Evolutionary conservation across 441 rosid genomes (phyloP).

Genomic region (Erodium chrysanthum): DNA sequence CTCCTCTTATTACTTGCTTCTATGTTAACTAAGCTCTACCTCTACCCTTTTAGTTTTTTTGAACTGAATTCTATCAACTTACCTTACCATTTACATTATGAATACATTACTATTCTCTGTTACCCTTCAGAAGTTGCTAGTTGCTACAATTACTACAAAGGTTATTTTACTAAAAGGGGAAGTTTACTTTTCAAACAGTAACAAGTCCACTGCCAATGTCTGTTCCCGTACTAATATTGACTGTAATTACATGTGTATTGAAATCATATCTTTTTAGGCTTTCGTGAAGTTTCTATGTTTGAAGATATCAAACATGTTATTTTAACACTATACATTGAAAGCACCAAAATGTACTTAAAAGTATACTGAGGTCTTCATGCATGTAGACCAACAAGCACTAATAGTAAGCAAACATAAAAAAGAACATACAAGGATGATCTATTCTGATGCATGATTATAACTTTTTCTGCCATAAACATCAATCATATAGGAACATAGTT

Average conservation of each 20-base stretch:
- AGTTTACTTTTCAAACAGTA: not conserved
- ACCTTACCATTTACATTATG: not conserved
- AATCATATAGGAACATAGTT: not conserved
- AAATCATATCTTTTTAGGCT: not conserved
- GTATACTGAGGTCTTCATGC: not conserved
- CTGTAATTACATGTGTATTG: not conserved
- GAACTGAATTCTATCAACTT: not conserved
- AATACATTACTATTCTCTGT: not conserved
- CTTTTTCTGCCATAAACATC: not conserved
- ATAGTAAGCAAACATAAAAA: not conserved
- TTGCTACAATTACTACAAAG: not conserved
- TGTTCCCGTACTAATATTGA: too few relatives aligned
- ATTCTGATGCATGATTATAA: not conserved
- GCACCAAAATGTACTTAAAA: not conserved
- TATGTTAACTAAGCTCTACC: not conserved
- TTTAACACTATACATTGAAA: not conserved
- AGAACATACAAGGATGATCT: not conserved
- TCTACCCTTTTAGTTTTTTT: not conserved
- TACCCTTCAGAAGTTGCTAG: not conserved
- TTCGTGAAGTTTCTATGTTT: not conserved
- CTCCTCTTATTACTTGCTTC: not conserved
- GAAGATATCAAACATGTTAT: too few relatives aligned
- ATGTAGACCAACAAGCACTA: not conserved
- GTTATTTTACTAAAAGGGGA: not conserved
- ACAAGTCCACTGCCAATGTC: not conserved